A percentile compares a stretch with the other conserved stretches of the same genome.
Conservation (phyloP, 352 stramenopile genomes). For the Globisporangium cederbergense region DNA sequence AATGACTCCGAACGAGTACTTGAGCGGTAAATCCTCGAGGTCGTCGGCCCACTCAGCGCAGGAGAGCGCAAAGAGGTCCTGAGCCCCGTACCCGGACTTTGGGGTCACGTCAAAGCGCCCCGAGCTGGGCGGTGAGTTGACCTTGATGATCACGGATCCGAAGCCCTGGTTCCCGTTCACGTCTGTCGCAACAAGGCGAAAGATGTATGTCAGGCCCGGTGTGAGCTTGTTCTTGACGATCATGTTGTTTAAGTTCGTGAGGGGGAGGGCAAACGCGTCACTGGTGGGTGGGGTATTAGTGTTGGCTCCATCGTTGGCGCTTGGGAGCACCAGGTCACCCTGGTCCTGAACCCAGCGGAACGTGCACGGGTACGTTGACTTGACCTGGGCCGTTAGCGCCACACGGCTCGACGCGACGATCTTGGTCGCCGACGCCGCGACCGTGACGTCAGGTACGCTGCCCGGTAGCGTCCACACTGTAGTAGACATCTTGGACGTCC, state of each 20-base stretch:
- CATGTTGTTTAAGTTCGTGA: slow-evolving; percentile 48
- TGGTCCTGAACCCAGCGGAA: slow-evolving; percentile 50
- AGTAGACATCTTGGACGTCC: slow-evolving; percentile 21
- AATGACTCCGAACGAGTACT: slow-evolving; percentile 60
- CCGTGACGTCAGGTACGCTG: slow-evolving; percentile 40
- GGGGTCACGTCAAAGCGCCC: slow-evolving; percentile 47
- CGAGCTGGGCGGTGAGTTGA: slow-evolving; percentile 61
- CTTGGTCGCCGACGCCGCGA: slow-evolving; percentile 28
- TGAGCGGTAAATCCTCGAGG: slow-evolving; percentile 46
- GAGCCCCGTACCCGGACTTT: slow-evolving; percentile 41
- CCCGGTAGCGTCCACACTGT: slow-evolving; percentile 46
- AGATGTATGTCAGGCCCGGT: slow-evolving; percentile 56
- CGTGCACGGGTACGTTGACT: slow-evolving; percentile 63
- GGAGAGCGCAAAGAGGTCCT: slow-evolving; percentile 46
- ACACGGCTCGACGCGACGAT: slow-evolving; percentile 50
- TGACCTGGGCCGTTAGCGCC: slow-evolving; percentile 29
- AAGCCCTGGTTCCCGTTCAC: slow-evolving; percentile 55
- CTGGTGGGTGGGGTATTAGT: slow-evolving; percentile 23
- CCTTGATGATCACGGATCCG: slow-evolving; percentile 37
- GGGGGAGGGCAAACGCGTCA: slow-evolving; percentile 46
- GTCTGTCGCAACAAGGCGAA: slow-evolving; percentile 55
- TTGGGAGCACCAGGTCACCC: slow-evolving; percentile 47
- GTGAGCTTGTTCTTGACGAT: slow-evolving; percentile 57
- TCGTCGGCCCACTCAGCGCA: slow-evolving; percentile 68
- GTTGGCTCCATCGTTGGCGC: slow-evolving; percentile 21